A percentile compares a stretch with the other conserved stretches of the same genome.
These are phyloP conservation scores for Galium porrigens DNA, from an alignment of 305 asterid species.

Conservation along the genomic window DNA sequence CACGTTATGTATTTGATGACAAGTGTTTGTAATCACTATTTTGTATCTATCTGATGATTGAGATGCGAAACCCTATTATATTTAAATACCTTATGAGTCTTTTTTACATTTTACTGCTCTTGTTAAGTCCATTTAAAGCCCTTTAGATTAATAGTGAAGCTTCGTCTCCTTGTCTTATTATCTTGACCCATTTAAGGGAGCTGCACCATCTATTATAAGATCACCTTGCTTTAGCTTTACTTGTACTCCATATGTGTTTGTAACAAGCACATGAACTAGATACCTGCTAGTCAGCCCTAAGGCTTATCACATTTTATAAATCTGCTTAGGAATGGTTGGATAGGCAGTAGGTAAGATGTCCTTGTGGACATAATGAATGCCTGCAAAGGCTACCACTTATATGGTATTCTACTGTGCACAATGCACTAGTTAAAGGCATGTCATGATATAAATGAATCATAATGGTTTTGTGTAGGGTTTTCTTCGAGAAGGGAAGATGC, in stretches of 20 bases:
- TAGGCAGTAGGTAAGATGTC: neutral
- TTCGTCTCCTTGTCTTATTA: neutral
- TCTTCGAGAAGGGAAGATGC: conserved; percentile 76
- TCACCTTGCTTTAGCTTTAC: neutral
- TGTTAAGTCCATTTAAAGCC: neutral
- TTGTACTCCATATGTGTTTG: neutral
- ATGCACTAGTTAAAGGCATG: neutral
- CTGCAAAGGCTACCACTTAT: neutral
- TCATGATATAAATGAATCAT: conserved; percentile 7
- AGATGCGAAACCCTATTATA: neutral
- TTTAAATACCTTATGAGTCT: no score
- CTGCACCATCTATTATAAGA: neutral
- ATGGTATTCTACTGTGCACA: neutral
- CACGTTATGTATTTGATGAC: neutral
- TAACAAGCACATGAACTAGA: neutral
- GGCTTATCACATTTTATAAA: neutral
- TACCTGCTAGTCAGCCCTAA: neutral
- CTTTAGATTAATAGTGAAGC: neutral
- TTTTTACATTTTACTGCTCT: neutral
- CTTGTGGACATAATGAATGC: neutral
- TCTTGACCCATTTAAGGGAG: neutral
- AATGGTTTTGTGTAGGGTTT: conserved; percentile 43
- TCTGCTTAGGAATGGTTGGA: neutral
- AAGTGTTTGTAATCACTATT: neutral
- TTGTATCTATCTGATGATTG: neutral